These are phyloP conservation scores for Tetraselmis striata DNA, from an alignment of 139 green algal genomes.

Conservation along the genomic window DNA sequence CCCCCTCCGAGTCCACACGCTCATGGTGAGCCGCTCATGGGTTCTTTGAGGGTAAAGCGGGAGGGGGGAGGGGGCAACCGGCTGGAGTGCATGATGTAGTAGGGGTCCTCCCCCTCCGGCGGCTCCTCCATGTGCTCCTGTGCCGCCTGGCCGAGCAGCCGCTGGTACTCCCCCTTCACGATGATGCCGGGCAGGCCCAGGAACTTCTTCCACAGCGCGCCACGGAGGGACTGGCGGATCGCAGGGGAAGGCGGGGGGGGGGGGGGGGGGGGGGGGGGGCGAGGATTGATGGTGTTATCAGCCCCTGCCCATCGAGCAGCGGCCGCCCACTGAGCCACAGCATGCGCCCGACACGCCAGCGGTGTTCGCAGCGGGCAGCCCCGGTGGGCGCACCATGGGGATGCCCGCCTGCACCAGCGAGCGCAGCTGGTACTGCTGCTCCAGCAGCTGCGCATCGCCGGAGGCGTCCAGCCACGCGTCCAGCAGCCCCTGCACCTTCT, in stretches of 20 bases:
- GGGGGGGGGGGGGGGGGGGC: too few relatives aligned
- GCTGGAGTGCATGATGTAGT: neutral
- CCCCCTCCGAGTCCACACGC: too few relatives aligned
- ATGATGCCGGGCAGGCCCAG: conserved; percentile 33
- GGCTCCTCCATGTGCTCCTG: neutral
- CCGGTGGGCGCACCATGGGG: conserved; percentile 32
- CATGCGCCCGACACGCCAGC: neutral
- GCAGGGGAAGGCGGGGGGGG: too few relatives aligned
- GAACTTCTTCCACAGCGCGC: conserved; percentile 50
- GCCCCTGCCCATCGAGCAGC: too few relatives aligned
- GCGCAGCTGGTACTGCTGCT: conserved; percentile 29
- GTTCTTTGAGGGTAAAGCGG: too few relatives aligned
- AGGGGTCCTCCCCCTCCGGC: neutral
- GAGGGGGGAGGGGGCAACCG: too few relatives aligned
- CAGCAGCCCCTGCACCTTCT: neutral
- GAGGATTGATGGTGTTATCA: too few relatives aligned
- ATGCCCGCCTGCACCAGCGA: conserved; percentile 46
- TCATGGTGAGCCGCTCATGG: too few relatives aligned
- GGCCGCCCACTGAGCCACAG: too few relatives aligned
- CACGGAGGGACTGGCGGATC: conserved; percentile 23
- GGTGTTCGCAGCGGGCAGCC: too few relatives aligned
- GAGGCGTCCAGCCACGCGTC: neutral
- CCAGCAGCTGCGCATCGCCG: neutral
- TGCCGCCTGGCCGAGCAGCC: conserved; percentile 30
- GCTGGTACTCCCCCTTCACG: conserved; percentile 37